Base-by-base conservation (phyloP, 768 basidiomycete genomes). In the Mycena venus region DNA sequence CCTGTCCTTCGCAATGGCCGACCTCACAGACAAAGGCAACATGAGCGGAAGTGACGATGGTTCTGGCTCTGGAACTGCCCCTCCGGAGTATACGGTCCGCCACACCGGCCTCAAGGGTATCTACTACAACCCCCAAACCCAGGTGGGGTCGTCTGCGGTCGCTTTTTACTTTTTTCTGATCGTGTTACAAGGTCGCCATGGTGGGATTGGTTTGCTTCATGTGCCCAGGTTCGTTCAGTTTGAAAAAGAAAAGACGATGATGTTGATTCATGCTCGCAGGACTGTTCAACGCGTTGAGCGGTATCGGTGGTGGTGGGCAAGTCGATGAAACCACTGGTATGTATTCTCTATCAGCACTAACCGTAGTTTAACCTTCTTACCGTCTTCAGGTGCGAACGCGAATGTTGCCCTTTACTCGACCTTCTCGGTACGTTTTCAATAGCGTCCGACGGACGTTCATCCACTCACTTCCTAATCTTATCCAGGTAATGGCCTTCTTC, bases 291-390 rank as follows among this genome's bases (percentile, higher is more conserved):
- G 91, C 94, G 0, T 85, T 95, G 78, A 93, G 90, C 68, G 94
- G 95, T 38, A 87, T 97, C 55, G 95, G 96, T 5, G 95, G 88
- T 55, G 94, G 93, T 56, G 95, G 95, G 4, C 92, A 93, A 83
- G 80, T 94, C 49, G 91, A 94, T 78, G 79, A 90, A 15, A 86
- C 85, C 4, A 93, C 91, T 15, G 90, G 88, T 79, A 49, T 21
- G 31, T 47, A 14, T 61, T 1, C 42, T 29, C 32, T 32, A 5
- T 32, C 23, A 4, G 3, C n/a, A 21, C 51, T 2, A 17, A 25
- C 4, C 27, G 21, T 47, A 17, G 9, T n/a, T 11, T 38, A 31
- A 58, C 25, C 23, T 56, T 3, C 6, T 56, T 25, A 8, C 27
- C n/a, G 36, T 31, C 6, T 34, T 40, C 38, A 75, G 75, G 58